Percentiles rank a stretch among this genome's conserved stretches.
Conservation (phyloP, 305 asterid genomes). For the Fraxinus angustifolia region DNA sequence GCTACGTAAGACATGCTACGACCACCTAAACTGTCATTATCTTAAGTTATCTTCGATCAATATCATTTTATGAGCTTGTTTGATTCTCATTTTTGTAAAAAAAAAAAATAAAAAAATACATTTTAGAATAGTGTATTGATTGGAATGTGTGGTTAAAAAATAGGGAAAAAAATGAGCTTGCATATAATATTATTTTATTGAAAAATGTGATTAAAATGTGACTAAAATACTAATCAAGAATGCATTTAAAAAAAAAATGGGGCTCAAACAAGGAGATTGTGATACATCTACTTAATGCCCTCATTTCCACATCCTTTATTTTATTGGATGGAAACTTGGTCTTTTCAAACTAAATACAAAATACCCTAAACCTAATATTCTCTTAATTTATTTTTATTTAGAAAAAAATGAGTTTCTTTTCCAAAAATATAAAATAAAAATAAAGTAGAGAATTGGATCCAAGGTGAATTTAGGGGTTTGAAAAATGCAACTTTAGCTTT, state of each 20-base stretch:
- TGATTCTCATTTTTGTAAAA: no score
- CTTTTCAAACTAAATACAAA: background rate
- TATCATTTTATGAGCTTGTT: no score
- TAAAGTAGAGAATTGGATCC: background rate
- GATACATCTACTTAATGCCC: background rate
- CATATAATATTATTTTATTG: no score
- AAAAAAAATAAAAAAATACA: no score
- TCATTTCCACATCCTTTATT: background rate
- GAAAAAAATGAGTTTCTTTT: background rate
- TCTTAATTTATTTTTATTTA: background rate
- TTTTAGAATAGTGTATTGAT: no score
- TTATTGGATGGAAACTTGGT: background rate
- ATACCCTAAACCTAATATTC: background rate
- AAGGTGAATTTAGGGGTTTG: background rate
- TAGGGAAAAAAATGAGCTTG: no score
- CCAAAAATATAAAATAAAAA: background rate
- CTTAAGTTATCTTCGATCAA: no score
- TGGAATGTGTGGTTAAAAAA: no score
- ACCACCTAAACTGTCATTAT: background rate
- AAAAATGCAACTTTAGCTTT: background rate
- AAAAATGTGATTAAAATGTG: no score
- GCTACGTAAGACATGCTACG: background rate
- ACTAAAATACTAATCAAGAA: no score
- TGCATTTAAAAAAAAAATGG: no score
- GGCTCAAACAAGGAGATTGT: no score